phyloP scores from a whole-genome alignment of 2,329 filamentous ascomycete species.

The Tricladium varicosporioides region DNA sequence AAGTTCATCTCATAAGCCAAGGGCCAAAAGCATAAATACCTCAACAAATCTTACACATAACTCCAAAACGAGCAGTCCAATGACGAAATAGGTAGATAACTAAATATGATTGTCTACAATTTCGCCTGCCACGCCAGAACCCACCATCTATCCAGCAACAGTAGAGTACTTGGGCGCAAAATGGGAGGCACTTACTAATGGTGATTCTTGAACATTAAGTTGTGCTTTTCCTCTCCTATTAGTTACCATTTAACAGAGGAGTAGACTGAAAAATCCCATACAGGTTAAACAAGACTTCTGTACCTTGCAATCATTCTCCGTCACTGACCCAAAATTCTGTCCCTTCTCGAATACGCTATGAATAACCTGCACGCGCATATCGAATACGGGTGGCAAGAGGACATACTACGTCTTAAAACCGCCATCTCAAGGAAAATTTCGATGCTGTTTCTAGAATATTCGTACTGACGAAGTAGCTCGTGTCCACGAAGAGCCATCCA shows the following conservation, averaged over 20 bases:
- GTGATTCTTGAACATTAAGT: not conserved
- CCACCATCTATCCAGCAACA: not conserved
- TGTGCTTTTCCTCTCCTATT: not conserved
- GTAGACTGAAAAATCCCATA: too few relatives aligned
- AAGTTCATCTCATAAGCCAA: not conserved
- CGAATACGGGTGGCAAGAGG: constrained; percentile 47
- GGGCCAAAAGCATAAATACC: not conserved
- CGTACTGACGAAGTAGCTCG: constrained; percentile 51
- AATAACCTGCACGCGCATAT: constrained; percentile 45
- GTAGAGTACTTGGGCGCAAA: not conserved
- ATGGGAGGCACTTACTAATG: not conserved
- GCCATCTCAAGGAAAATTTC: constrained; percentile 38
- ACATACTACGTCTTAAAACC: constrained; percentile 48
- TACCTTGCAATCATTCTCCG: constrained; percentile 45
- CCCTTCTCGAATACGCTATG: constrained; percentile 45
- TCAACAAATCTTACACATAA: not conserved
- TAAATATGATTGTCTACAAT: not conserved
- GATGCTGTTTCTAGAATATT: constrained; percentile 43
- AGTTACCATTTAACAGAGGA: not conserved
- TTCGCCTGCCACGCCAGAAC: not conserved
- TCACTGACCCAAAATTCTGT: constrained; percentile 41
- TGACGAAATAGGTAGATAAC: not conserved
- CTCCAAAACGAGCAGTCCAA: not conserved
- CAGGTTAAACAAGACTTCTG: constrained; percentile 52
- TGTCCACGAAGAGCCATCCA: constrained; percentile 38